Evolutionary conservation across 768 basidiomycete genomes (phyloP).

Genomic region (Tricholoma terreum): DNA sequence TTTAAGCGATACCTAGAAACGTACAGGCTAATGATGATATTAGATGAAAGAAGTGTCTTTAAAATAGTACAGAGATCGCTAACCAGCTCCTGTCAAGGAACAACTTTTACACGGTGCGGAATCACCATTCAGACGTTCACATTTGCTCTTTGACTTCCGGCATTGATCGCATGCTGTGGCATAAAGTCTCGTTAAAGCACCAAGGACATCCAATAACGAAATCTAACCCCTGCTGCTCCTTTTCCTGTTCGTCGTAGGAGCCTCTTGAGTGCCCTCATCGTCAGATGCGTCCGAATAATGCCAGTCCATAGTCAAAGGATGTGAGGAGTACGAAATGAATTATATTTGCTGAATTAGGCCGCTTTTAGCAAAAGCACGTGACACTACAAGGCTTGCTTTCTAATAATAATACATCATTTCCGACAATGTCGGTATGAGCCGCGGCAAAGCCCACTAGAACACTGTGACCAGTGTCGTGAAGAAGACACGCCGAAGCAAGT

Average conservation of each 20-base stretch:
- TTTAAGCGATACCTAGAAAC: slow-evolving; percentile 47
- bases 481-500: no score
- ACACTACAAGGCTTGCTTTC: no score
- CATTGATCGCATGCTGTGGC: slow-evolving; percentile 82
- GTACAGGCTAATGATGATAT: slow-evolving; percentile 50
- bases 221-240: slow-evolving; percentile 59
- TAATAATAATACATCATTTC: no score
- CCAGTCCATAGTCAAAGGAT: slow-evolving; percentile 43
- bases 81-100: slow-evolving; percentile 52
- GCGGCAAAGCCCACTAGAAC: no score
- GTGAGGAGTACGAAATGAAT: slow-evolving; percentile 14
- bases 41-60: slow-evolving; percentile 10
- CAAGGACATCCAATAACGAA: neutral
- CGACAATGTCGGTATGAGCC: no score
- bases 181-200: slow-evolving; percentile 12
- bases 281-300: slow-evolving; percentile 61
- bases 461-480: no score
- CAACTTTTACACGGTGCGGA: slow-evolving; percentile 61
- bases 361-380: no score
- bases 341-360: slow-evolving; percentile 9
- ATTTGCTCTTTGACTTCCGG: slow-evolving; percentile 85
- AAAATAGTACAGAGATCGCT: slow-evolving; percentile 14
- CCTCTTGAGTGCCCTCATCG: slow-evolving; percentile 45
- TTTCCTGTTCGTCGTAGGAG: slow-evolving; percentile 46
- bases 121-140: slow-evolving; percentile 54